phyloP scores from a whole-genome alignment of 208 protist genomes.

The Sergeia podlipaevii region DNA sequence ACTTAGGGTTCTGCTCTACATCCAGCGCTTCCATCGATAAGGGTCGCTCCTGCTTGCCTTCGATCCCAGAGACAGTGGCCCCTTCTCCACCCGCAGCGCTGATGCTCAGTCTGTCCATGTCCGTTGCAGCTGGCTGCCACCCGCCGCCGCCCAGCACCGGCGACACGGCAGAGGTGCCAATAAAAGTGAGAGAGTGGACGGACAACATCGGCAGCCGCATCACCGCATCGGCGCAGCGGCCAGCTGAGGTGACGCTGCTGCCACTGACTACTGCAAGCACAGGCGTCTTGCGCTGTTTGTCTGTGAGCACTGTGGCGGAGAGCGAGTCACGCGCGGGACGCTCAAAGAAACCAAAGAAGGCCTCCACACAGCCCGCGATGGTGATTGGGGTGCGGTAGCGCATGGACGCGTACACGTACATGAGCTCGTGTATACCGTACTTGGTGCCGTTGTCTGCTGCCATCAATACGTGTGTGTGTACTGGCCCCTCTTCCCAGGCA shows the following conservation, averaged over 20 bases:
- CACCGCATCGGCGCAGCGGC: conserved; percentile 36
- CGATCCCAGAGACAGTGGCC: neutral
- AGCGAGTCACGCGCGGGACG: conserved; percentile 28
- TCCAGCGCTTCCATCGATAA: conserved; percentile 12
- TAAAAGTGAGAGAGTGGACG: conserved; percentile 34
- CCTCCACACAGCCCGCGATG: conserved; percentile 32
- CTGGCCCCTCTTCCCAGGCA: neutral
- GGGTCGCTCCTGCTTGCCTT: neutral
- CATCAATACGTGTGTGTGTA: conserved; percentile 44
- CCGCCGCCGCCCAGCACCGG: conserved; percentile 50
- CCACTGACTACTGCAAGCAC: conserved; percentile 49
- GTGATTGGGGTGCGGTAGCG: conserved; percentile 22
- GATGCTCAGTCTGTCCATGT: neutral
- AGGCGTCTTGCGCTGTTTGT: conserved; percentile 19
- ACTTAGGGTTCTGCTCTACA: conserved; percentile 15
- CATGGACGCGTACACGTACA: conserved; percentile 41
- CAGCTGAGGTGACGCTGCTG: conserved; percentile 32
- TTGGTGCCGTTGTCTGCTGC: conserved; percentile 52
- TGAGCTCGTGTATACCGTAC: conserved; percentile 48
- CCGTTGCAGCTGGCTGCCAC: conserved; percentile 19
- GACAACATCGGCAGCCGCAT: conserved; percentile 39
- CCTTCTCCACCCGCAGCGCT: neutral
- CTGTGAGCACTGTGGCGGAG: conserved; percentile 12
- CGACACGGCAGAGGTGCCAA: conserved; percentile 49
- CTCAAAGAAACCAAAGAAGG: conserved; percentile 39